Conservation (phyloP, 768 basidiomycete genomes). For the Leccinum boreale region DNA sequence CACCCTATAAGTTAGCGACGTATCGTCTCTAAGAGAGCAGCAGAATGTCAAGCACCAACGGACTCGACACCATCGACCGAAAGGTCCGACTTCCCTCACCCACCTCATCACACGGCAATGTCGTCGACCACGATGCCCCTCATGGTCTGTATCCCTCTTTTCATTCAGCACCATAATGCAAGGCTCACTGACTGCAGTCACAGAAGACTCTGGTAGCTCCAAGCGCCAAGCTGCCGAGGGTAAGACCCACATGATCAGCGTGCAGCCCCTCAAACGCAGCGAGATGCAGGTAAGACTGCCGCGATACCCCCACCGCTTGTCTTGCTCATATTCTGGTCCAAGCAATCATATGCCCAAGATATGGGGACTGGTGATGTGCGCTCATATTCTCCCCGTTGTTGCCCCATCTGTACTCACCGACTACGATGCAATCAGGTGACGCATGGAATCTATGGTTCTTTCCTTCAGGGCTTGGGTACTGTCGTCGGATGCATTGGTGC, state of each 20-base stretch:
- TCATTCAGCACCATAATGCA: conserved; percentile 1
- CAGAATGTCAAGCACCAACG: conserved; percentile 27
- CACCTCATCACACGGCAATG: conserved; percentile 48
- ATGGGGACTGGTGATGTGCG: conserved; percentile 62
- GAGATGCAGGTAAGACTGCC: conserved; percentile 77
- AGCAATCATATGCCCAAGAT: conserved; percentile 94
- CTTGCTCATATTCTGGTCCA: conserved; percentile 4
- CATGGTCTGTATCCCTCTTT: conserved; percentile 44
- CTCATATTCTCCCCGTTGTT: not conserved
- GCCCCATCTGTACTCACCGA: not conserved
- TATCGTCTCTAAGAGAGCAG: not conserved
- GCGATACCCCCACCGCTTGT: not conserved
- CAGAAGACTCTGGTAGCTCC: conserved; percentile 48
- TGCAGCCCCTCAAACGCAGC: conserved; percentile 79
- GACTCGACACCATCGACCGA: conserved; percentile 34
- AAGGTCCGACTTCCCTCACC: conserved; percentile 52
- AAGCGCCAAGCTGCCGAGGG: conserved; percentile 29
- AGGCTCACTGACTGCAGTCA: conserved; percentile 44
- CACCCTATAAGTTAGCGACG: conserved; percentile 14
- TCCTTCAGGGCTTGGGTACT: conserved; percentile 68
- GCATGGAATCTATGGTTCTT: conserved; percentile 83
- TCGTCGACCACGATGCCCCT: conserved; percentile 70
- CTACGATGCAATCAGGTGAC: conserved; percentile 46
- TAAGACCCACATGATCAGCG: conserved; percentile 56
- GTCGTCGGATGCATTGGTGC: conserved; percentile 70